Conservation (phyloP, 2,329 filamentous ascomycete species). For the Helminthosporium solani region DNA sequence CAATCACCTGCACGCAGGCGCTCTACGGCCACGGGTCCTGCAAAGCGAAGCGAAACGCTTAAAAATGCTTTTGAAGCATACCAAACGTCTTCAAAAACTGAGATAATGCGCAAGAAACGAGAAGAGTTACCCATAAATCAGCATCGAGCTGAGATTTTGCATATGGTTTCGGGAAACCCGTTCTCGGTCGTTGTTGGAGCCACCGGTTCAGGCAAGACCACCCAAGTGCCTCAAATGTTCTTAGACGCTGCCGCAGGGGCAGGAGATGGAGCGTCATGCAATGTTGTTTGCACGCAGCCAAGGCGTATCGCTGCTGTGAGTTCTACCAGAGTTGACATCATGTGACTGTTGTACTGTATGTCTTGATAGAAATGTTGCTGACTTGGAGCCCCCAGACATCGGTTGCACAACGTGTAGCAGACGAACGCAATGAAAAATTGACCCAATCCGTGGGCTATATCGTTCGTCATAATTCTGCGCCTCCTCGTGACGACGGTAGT, state of each 20-base stretch:
- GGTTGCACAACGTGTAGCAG: constrained; percentile 5
- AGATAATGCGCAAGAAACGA: constrained; percentile 1
- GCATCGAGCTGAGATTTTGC: constrained; percentile 2
- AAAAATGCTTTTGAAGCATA: not conserved
- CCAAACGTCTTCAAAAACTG: not conserved
- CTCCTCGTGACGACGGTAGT: constrained; percentile 4
- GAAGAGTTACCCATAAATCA: constrained; percentile 8
- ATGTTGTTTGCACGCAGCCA: constrained; percentile 8
- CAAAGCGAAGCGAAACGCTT: not conserved
- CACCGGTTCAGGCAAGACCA: constrained; percentile 7
- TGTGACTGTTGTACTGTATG: too few relatives aligned
- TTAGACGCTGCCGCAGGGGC: constrained; percentile 2
- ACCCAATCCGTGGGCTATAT: constrained; percentile 3
- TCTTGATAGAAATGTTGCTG: too few relatives aligned
- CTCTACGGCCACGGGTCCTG: not conserved
- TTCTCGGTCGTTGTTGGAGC: constrained; percentile 5
- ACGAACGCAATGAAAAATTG: constrained; percentile 4
- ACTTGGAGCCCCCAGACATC: not conserved
- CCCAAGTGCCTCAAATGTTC: constrained; percentile 9
- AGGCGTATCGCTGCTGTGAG: constrained; percentile 5
- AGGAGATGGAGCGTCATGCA: constrained; percentile 3
- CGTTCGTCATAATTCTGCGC: not conserved
- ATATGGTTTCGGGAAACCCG: constrained; percentile 1
- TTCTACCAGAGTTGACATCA: not conserved
- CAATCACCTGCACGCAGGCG: not conserved